Evolutionary conservation across 495 filamentous ascomycete species (phyloP).

Genomic region (Peziza echinospora): DNA sequence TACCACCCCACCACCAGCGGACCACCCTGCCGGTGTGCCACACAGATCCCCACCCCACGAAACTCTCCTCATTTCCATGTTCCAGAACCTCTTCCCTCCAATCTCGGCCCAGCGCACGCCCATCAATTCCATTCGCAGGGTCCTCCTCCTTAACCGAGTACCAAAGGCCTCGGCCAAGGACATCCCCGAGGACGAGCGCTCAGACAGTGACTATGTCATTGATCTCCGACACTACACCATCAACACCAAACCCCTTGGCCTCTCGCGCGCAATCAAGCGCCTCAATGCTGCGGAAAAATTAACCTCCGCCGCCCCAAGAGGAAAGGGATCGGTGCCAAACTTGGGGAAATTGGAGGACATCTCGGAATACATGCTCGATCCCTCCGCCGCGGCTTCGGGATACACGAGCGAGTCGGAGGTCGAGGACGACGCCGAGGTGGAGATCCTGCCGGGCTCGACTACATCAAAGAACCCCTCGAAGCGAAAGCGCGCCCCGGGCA

Average conservation of each 20-base stretch:
- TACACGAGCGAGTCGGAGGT: constrained; percentile 85
- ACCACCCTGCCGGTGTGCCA: constrained; percentile 38
- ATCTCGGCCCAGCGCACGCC: constrained; percentile 85
- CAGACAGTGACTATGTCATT: constrained; percentile 55
- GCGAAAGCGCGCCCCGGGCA: constrained; percentile 8
- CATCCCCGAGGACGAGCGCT: constrained; percentile 24
- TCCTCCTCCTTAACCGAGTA: constrained; percentile 64
- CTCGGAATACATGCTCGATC: constrained; percentile 78
- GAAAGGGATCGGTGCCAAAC: constrained; percentile 54
- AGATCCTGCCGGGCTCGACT: constrained; percentile 53
- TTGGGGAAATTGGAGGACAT: constrained; percentile 80
- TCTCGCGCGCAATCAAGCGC: constrained; percentile 62
- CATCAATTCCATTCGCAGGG: constrained; percentile 65
- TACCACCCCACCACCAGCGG: constrained; percentile 33
- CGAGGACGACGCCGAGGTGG: constrained; percentile 90
- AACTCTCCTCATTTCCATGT: constrained; percentile 76
- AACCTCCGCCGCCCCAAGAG: constrained; percentile 29
- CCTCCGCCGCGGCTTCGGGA: constrained; percentile 51
- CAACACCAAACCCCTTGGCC: constrained; percentile 59
- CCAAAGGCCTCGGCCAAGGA: constrained; percentile 1
- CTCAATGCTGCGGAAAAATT: constrained; percentile 72
- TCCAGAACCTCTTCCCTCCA: constrained; percentile 88
- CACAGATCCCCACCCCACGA: constrained; percentile 69
- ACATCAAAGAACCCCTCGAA: constrained; percentile 8
- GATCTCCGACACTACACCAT: constrained; percentile 92